These are phyloP conservation scores for Ulota crispa DNA, from an alignment of 225 moss, liverwort and hornwort species.

Conservation along the genomic window DNA sequence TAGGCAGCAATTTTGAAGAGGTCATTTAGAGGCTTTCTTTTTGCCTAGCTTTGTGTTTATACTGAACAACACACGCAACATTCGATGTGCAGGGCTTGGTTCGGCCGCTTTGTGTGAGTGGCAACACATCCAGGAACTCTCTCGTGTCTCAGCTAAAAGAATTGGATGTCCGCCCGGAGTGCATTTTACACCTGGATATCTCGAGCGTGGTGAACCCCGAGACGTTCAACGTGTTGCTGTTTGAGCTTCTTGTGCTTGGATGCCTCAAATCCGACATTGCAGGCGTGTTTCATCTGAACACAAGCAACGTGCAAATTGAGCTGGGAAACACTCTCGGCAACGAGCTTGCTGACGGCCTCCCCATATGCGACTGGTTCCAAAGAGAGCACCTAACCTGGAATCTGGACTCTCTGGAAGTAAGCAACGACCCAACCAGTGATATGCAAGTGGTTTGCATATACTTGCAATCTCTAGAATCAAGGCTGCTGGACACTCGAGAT, in stretches of 20 bases:
- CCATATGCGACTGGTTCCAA: slow-evolving; percentile 54
- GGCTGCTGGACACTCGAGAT: slow-evolving; percentile 40
- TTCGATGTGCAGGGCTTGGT: slow-evolving; percentile 44
- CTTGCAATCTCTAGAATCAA: slow-evolving; percentile 41
- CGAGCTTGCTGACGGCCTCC: slow-evolving; percentile 50
- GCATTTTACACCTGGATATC: slow-evolving; percentile 56
- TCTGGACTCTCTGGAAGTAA: slow-evolving; percentile 50
- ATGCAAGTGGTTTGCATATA: slow-evolving; percentile 53
- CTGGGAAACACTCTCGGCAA: slow-evolving; percentile 62
- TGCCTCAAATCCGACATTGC: slow-evolving; percentile 55
- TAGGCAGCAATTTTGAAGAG: not conserved
- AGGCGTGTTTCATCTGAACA: slow-evolving; percentile 53
- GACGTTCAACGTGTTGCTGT: slow-evolving; percentile 55
- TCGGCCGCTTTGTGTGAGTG: slow-evolving; percentile 47
- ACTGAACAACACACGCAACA: not conserved
- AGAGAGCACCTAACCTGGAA: slow-evolving; percentile 50
- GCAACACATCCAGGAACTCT: slow-evolving; percentile 41
- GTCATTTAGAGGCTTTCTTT: not conserved
- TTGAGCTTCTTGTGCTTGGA: slow-evolving; percentile 62
- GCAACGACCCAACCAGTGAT: slow-evolving; percentile 36
- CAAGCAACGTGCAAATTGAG: slow-evolving; percentile 45
- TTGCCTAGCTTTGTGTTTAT: not conserved
- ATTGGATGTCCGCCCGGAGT: slow-evolving; percentile 34
- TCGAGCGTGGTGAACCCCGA: slow-evolving; percentile 46
- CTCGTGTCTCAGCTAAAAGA: slow-evolving; percentile 42